A percentile compares a stretch with the other conserved stretches of the same genome.
Conservation (phyloP, 495 filamentous ascomycete species). For the Lophiotrema nucula region DNA sequence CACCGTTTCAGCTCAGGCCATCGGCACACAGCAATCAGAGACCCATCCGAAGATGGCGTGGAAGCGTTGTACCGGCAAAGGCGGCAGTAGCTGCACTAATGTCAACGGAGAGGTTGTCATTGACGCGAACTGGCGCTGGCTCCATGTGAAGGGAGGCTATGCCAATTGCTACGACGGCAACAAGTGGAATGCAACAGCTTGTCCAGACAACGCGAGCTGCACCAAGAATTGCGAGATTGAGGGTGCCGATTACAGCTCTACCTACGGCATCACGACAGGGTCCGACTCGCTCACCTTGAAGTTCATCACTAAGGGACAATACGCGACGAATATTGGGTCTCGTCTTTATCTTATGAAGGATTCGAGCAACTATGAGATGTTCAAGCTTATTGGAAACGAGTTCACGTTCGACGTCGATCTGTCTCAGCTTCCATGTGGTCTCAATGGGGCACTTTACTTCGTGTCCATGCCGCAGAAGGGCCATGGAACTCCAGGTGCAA, state of each 20-base stretch:
- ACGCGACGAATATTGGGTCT: constrained; percentile 45
- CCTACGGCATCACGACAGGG: constrained; percentile 39
- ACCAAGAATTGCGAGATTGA: constrained; percentile 43
- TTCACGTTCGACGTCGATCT: constrained; percentile 65
- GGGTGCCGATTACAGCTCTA: constrained; percentile 32
- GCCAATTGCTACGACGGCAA: constrained; percentile 43
- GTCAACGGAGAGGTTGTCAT: constrained; percentile 51
- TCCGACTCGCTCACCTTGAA: constrained; percentile 36
- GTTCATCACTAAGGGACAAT: constrained; percentile 31
- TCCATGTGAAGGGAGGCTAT: constrained; percentile 41
- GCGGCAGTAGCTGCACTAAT: constrained; percentile 48
- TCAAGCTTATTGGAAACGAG: constrained; percentile 59
- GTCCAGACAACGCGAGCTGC: constrained; percentile 42
- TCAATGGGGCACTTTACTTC: constrained; percentile 68
- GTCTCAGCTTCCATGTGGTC: constrained; percentile 60
- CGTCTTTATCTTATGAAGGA: constrained; percentile 62
- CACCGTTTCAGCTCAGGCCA: constrained; percentile 27
- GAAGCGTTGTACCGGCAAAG: constrained; percentile 35
- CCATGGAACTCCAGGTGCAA: constrained; percentile 58
- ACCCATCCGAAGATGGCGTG: constrained; percentile 35
- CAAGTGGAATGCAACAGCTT: constrained; percentile 37
- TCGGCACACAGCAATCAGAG: constrained; percentile 36
- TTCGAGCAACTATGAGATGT: constrained; percentile 57
- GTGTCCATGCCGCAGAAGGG: constrained; percentile 59
- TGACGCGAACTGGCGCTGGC: constrained; percentile 47